These are phyloP conservation scores for Marasmius fiardii DNA, from an alignment of 1,284 basidiomycete species.

Conservation along the genomic window DNA sequence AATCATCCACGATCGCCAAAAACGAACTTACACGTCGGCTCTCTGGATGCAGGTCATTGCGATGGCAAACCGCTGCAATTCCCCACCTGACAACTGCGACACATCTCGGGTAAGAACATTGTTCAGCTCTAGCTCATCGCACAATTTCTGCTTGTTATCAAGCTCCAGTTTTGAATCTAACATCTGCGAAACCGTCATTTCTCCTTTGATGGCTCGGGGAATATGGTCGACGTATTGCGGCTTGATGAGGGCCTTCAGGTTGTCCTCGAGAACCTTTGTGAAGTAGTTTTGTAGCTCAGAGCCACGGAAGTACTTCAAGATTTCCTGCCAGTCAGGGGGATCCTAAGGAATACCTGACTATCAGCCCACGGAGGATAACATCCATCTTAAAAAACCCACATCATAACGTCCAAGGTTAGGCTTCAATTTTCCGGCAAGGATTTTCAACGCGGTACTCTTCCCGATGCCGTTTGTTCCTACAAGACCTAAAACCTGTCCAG, in stretches of 20 bases:
- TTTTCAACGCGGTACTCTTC: slow-evolving; percentile 94
- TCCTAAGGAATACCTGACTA: slow-evolving; percentile 48
- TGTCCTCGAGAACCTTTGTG: slow-evolving; percentile 97
- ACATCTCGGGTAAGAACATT: slow-evolving; percentile 85
- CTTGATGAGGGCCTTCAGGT: slow-evolving; percentile 96
- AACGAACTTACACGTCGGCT: slow-evolving; percentile 72
- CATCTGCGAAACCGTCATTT: slow-evolving; percentile 84
- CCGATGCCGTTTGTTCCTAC: slow-evolving; percentile 99
- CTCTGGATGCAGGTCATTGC: slow-evolving; percentile 90
- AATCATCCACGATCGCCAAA: slow-evolving; percentile 5
- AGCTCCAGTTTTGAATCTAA: slow-evolving; percentile 84
- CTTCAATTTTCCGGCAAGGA: slow-evolving; percentile 93
- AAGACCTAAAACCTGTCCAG: slow-evolving; percentile 93
- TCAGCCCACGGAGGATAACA: not conserved
- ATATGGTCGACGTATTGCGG: slow-evolving; percentile 99
- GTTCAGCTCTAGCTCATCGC: slow-evolving; percentile 82
- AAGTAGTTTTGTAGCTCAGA: slow-evolving; percentile 98
- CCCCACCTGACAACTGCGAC: slow-evolving; percentile 87
- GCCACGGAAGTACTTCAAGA: slow-evolving; percentile 95
- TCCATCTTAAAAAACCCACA: slow-evolving; percentile 41
- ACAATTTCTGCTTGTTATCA: slow-evolving; percentile 81
- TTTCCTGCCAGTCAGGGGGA: slow-evolving; percentile 97
- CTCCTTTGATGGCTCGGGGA: slow-evolving; percentile 90
- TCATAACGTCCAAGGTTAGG: slow-evolving; percentile 91
- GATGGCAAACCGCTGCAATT: slow-evolving; percentile 94